Conservation (phyloP, 495 filamentous ascomycete genomes). For the Xylaria acuta region DNA sequence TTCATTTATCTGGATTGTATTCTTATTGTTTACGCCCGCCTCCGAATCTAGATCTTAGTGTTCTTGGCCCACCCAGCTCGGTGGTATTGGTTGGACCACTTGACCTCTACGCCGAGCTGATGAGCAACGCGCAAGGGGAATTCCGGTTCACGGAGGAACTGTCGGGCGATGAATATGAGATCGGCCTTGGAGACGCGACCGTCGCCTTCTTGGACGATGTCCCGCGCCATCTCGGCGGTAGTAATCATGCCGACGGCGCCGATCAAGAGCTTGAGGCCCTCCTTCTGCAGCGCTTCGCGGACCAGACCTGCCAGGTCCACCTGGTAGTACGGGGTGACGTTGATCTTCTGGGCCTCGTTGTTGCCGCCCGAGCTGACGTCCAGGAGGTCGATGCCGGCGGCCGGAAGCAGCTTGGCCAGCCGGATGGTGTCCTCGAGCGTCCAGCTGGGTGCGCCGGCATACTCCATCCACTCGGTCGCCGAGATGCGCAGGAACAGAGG, state of each 20-base stretch:
- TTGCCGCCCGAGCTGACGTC: conserved; percentile 78
- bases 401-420: conserved; percentile 69
- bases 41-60: conserved; percentile 32
- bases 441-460: conserved; percentile 63
- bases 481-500: conserved; percentile 74
- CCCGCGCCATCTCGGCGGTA: conserved; percentile 63
- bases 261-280: conserved; percentile 63
- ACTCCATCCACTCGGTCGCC: conserved; percentile 75
- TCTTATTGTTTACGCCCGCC: not conserved
- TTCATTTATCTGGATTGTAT: not conserved
- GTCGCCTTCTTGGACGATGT: conserved; percentile 59
- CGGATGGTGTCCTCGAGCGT: conserved; percentile 64
- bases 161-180: conserved; percentile 66
- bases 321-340: conserved; percentile 65
- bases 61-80: conserved; percentile 35
- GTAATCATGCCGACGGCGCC: conserved; percentile 79
- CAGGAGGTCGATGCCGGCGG: conserved; percentile 72
- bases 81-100: conserved; percentile 62
- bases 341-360: conserved; percentile 64
- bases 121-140: conserved; percentile 68
- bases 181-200: conserved; percentile 62
- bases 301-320: conserved; percentile 66
- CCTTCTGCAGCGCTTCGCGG: conserved; percentile 60
- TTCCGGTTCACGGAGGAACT: conserved; percentile 71
- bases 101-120: conserved; percentile 63